These are phyloP conservation scores for Candida sanyiensis DNA, from an alignment of 805 yeast species.

Conservation along the genomic window DNA sequence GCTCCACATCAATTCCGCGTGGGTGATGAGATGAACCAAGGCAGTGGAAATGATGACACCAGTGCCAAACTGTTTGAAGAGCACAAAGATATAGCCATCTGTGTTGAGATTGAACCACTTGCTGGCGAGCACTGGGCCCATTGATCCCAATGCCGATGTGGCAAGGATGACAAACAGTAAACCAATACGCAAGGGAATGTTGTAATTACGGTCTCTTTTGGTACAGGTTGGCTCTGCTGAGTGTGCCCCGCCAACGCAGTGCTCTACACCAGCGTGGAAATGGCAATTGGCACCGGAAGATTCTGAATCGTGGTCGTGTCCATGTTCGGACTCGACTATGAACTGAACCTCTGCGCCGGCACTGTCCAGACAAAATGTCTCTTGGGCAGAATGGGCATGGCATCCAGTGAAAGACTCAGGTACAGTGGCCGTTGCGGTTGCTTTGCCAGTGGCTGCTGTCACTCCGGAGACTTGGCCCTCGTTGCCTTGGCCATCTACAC, in stretches of 20 bases:
- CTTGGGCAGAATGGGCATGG: conserved; percentile 16
- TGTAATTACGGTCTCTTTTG: conserved; percentile 13
- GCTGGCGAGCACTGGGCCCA: conserved; percentile 15
- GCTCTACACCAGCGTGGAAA: conserved; percentile 24
- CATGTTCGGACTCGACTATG: not conserved
- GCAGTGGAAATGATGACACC: conserved; percentile 21
- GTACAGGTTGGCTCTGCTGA: conserved; percentile 14
- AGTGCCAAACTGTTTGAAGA: conserved; percentile 19
- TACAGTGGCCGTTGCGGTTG: conserved; percentile 9
- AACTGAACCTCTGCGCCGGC: conserved; percentile 17
- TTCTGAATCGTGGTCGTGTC: conserved; percentile 1
- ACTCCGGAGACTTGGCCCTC: conserved; percentile 19
- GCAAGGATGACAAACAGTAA: conserved; percentile 15
- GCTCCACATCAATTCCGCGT: conserved; percentile 17
- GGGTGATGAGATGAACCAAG: conserved; percentile 19
- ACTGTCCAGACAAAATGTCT: conserved; percentile 16
- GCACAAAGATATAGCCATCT: conserved; percentile 11
- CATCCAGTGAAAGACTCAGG: conserved; percentile 15
- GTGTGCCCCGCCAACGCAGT: conserved; percentile 17
- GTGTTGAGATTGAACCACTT: conserved; percentile 9
- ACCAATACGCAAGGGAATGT: conserved; percentile 18
- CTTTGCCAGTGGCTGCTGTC: not conserved
- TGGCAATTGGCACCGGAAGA: conserved; percentile 15
- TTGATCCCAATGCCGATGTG: conserved; percentile 14
- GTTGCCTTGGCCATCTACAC: conserved; percentile 14